Conservation (phyloP, 495 filamentous ascomycete genomes). For the Penicillium longicatenatum region DNA sequence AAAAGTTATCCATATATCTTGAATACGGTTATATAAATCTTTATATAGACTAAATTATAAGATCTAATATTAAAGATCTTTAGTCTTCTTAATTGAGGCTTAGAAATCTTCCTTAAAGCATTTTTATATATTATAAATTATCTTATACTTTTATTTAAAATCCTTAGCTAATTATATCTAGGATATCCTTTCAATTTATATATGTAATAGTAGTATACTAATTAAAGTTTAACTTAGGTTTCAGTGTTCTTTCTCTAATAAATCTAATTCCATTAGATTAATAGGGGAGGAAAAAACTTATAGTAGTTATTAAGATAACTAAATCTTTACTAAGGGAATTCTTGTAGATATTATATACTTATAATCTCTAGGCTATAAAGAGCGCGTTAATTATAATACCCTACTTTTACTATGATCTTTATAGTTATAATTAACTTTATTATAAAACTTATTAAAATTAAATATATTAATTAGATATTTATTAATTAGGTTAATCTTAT, state of each 20-base stretch:
- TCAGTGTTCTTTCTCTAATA: not conserved
- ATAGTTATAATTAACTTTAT: not conserved
- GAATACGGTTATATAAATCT: too few species aligned
- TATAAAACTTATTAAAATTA: not conserved
- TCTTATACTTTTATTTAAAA: too few species aligned
- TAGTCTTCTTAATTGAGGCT: too few species aligned
- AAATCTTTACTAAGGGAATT: too few species aligned
- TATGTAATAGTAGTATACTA: not conserved
- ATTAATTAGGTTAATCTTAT: not conserved
- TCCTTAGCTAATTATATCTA: too few species aligned
- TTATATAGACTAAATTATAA: too few species aligned
- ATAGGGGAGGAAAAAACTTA: too few species aligned
- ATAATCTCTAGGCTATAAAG: slow-evolving; percentile 4
- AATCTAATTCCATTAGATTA: not conserved
- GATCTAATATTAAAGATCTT: too few species aligned
- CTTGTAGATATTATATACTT: not conserved
- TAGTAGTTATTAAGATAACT: too few species aligned
- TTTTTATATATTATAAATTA: too few species aligned
- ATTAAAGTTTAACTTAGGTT: not conserved
- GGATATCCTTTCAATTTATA: not conserved
- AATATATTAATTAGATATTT: not conserved
- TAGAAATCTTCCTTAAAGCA: too few species aligned
- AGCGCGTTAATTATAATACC: not conserved
- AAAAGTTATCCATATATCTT: too few species aligned
- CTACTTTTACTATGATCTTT: not conserved